These are phyloP conservation scores for Excoecaria agallocha DNA, from an alignment of 345 rosid genomes.

Conservation along the genomic window DNA sequence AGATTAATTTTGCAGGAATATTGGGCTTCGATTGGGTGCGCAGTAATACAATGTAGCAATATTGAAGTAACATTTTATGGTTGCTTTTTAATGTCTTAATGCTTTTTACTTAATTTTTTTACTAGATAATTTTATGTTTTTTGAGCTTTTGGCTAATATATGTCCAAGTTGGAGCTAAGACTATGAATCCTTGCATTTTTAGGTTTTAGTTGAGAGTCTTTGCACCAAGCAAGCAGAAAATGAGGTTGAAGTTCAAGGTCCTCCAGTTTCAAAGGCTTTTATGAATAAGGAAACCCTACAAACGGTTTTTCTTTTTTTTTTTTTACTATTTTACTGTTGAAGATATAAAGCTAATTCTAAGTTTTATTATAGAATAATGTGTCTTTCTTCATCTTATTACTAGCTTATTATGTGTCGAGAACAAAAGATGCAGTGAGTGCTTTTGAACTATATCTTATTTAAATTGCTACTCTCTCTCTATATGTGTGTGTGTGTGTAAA, in stretches of 20 bases:
- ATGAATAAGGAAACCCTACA: slow-evolving; percentile 79
- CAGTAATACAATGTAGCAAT: slow-evolving; percentile 95
- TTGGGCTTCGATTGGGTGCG: slow-evolving; percentile 98
- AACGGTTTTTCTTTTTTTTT: slow-evolving; percentile 73
- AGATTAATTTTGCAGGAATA: slow-evolving; percentile 52
- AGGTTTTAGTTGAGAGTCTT: slow-evolving; percentile 67
- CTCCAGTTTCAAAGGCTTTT: slow-evolving; percentile 90
- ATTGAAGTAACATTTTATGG: slow-evolving; percentile 56
- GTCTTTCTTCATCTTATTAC: background rate
- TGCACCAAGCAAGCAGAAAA: slow-evolving; percentile 65
- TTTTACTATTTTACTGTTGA: slow-evolving; percentile 17
- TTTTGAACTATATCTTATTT: background rate
- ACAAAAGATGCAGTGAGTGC: background rate
- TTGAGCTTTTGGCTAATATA: slow-evolving; percentile 13
- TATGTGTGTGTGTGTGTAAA: background rate
- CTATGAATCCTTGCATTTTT: slow-evolving; percentile 79
- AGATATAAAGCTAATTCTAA: slow-evolving; percentile 14
- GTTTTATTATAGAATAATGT: slow-evolving; percentile 9
- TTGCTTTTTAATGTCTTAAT: background rate
- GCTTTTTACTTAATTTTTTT: background rate
- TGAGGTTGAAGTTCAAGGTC: slow-evolving; percentile 88
- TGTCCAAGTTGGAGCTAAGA: slow-evolving; percentile 88
- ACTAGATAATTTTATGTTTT: background rate
- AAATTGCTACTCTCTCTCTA: background rate
- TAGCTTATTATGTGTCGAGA: background rate